Percentiles rank a stretch among this genome's conserved stretches.
Conservation (phyloP, 1,284 basidiomycete genomes). For the Moesziomyces globuligerus region DNA sequence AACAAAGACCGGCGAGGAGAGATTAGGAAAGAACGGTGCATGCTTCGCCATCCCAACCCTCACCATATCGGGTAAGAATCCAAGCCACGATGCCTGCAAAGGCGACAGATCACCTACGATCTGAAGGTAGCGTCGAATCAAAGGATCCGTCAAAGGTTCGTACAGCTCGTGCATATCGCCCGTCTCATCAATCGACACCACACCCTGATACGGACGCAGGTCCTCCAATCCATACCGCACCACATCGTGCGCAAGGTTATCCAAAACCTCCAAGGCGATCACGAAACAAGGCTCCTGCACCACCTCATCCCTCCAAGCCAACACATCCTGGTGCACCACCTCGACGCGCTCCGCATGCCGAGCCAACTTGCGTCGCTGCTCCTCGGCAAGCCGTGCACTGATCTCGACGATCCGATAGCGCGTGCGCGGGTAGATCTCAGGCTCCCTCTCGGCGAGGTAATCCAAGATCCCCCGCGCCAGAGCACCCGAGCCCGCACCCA, state of each 20-base stretch:
- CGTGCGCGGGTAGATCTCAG: slow-evolving; percentile 90
- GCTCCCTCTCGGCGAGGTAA: slow-evolving; percentile 80
- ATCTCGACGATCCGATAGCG: slow-evolving; percentile 95
- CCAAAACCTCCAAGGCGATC: slow-evolving; percentile 93
- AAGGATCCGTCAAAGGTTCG: slow-evolving; percentile 83
- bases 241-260: slow-evolving; percentile 97
- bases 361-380: slow-evolving; percentile 72
- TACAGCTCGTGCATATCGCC: slow-evolving; percentile 90
- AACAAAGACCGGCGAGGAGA: slow-evolving; percentile 88
- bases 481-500: slow-evolving; percentile 96
- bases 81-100: slow-evolving; percentile 69
- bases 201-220: slow-evolving; percentile 81
- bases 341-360: slow-evolving; percentile 72
- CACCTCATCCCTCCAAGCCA: slow-evolving; percentile 77
- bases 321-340: slow-evolving; percentile 84
- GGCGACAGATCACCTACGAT: slow-evolving; percentile 21
- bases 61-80: slow-evolving; percentile 72
- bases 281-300: slow-evolving; percentile 89
- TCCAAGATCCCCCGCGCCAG: slow-evolving; percentile 87
- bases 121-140: slow-evolving; percentile 76
- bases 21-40: slow-evolving; percentile 81
- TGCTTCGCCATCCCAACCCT: slow-evolving; percentile 40
- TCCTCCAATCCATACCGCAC: slow-evolving; percentile 84
- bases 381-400: slow-evolving; percentile 77
- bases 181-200: slow-evolving; percentile 81